phyloP scores from a whole-genome alignment of 495 filamentous ascomycete genomes.

The Pseudevernia furfuracea region DNA sequence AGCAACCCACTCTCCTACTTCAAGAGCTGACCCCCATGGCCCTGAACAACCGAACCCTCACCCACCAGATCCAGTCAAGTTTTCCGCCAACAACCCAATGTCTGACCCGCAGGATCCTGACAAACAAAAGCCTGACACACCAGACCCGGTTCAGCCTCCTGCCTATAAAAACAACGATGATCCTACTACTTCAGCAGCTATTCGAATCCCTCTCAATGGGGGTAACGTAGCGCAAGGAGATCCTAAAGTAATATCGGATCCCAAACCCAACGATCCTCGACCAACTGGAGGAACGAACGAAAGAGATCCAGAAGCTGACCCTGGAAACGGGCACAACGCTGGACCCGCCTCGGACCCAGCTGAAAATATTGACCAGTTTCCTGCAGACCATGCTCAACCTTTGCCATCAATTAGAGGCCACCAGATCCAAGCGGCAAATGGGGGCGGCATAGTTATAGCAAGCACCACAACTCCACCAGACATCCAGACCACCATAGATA shows the following conservation, averaged over 20 bases:
- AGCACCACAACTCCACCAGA: neutral
- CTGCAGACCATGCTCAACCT: neutral
- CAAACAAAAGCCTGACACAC: neutral
- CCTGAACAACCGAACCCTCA: neutral
- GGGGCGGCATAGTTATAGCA: constrained; percentile 5
- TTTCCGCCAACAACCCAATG: neutral
- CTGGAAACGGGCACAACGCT: neutral
- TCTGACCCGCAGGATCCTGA: neutral
- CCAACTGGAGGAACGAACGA: neutral
- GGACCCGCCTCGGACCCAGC: neutral
- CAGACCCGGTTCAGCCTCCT: neutral
- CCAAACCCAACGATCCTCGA: neutral
- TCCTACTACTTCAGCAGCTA: neutral
- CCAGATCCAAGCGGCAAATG: neutral
- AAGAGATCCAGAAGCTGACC: neutral
- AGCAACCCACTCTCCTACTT: neutral
- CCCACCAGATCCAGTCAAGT: neutral
- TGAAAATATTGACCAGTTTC: neutral
- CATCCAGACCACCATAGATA: neutral
- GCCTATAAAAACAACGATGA: neutral
- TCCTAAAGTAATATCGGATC: neutral
- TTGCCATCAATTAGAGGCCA: constrained; percentile 4
- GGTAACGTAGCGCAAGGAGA: neutral
- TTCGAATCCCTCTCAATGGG: neutral
- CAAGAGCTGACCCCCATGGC: neutral